A percentile compares a stretch with the other conserved stretches of the same genome.
These are phyloP conservation scores for Jaapia argillacea DNA, from an alignment of 768 basidiomycete genomes.

Conservation along the genomic window DNA sequence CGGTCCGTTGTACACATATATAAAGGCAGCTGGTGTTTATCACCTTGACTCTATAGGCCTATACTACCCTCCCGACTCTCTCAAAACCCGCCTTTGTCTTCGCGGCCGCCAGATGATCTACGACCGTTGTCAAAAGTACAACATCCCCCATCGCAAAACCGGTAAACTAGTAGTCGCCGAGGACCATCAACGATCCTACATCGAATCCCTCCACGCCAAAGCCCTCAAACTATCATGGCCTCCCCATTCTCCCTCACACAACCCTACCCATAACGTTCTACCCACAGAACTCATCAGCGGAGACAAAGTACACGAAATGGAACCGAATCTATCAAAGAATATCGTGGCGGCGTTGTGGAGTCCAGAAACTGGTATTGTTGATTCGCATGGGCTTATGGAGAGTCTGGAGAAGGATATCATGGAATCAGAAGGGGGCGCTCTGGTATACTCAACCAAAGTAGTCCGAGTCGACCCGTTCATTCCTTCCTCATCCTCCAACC, in stretches of 20 bases:
- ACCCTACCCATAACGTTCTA: conserved; percentile 26
- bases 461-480: conserved; percentile 72
- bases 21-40: too few relatives aligned
- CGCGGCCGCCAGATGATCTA: conserved; percentile 84
- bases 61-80: conserved; percentile 74
- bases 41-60: conserved; percentile 54
- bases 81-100: conserved; percentile 81
- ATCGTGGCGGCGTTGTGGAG: conserved; percentile 73
- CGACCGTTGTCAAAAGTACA: conserved; percentile 49
- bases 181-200: conserved; percentile 54
- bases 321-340: conserved; percentile 70
- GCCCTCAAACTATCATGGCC: conserved; percentile 46
- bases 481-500: conserved; percentile 16
- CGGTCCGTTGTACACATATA: conserved; percentile 30
- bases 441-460: conserved; percentile 73
- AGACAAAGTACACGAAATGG: conserved; percentile 57
- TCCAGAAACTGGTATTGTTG: conserved; percentile 83
- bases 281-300: conserved; percentile 63
- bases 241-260: conserved; percentile 21
- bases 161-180: conserved; percentile 90
- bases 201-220: conserved; percentile 59
- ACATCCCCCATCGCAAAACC: conserved; percentile 59
- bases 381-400: conserved; percentile 79
- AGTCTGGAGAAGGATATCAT: conserved; percentile 74
- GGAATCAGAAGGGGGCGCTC: conserved; percentile 55